phyloP scores from a whole-genome alignment of 768 basidiomycete species.

The Boletus rufocinnamomeus region DNA sequence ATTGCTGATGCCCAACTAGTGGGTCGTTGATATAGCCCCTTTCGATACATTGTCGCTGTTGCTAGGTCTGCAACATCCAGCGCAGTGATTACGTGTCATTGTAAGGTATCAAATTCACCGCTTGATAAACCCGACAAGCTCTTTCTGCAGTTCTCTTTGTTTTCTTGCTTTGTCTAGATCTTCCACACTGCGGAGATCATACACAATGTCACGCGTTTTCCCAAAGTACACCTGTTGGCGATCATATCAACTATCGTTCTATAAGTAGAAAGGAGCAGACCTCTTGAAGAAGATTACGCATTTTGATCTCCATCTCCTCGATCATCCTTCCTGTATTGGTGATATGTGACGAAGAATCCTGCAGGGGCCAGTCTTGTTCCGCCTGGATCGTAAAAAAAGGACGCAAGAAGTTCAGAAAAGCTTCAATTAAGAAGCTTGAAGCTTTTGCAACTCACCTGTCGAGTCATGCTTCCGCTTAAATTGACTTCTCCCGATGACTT shows the following conservation, averaged over 20 bases:
- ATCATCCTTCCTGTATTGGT: conserved; percentile 94
- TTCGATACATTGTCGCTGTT: not conserved
- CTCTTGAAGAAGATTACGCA: conserved; percentile 93
- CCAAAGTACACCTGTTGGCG: conserved; percentile 81
- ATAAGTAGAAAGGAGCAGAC: conserved; percentile 37
- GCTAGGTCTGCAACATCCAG: conserved; percentile 1
- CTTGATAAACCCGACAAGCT: conserved; percentile 85
- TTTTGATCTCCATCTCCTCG: conserved; percentile 99
- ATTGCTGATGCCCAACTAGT: conserved; percentile 71
- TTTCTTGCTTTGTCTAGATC: conserved; percentile 80
- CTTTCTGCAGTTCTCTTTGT: conserved; percentile 87
- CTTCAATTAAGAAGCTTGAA: conserved; percentile 8
- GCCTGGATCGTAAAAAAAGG: conserved; percentile 46
- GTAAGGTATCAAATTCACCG: conserved; percentile 42
- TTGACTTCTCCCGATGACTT: conserved; percentile 75
- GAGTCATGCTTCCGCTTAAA: conserved; percentile 95
- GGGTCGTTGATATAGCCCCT: conserved; percentile 23
- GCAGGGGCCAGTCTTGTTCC: conserved; percentile 84
- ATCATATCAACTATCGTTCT: conserved; percentile 12
- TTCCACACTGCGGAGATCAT: conserved; percentile 85
- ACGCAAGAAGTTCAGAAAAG: conserved; percentile 14
- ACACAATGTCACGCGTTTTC: conserved; percentile 94
- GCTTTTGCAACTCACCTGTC: conserved; percentile 65
- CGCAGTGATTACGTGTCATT: conserved; percentile 14
- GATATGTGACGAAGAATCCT: conserved; percentile 82